Percentiles rank a stretch among this genome's conserved stretches.
phyloP scores from a whole-genome alignment of 1,139 yeast genomes.

The Suhomyces coccinellae region DNA sequence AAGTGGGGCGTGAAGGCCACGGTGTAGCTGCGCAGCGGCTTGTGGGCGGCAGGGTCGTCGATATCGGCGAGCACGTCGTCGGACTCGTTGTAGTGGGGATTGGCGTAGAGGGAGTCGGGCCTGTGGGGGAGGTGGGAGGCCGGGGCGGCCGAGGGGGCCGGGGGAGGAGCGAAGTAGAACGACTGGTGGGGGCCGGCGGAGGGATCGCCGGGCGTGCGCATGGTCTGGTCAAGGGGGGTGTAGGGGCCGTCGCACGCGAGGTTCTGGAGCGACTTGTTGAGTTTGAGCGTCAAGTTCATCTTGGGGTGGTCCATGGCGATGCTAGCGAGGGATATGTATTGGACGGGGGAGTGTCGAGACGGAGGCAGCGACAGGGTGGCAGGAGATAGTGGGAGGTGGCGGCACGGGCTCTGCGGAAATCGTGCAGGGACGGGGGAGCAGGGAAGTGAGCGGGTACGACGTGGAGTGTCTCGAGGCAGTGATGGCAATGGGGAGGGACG shows the following conservation, averaged over 20 bases:
- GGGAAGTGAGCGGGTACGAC: too few species aligned
- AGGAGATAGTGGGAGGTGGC: too few species aligned
- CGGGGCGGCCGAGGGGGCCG: not conserved
- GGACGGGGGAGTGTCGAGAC: too few species aligned
- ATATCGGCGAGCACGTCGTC: constrained; percentile 47
- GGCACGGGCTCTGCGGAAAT: too few species aligned
- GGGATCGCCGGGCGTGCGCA: constrained; percentile 43
- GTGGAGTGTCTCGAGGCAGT: too few species aligned
- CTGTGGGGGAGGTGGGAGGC: constrained; percentile 5
- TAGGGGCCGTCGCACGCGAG: constrained; percentile 34
- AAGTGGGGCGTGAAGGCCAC: constrained; percentile 38
- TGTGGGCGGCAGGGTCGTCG: constrained; percentile 32
- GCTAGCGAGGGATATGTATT: too few species aligned
- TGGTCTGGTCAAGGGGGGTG: constrained; percentile 49
- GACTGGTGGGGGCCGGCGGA: constrained; percentile 10
- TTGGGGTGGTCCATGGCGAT: constrained; percentile 27
- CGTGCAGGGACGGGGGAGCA: too few species aligned
- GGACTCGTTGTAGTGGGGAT: constrained; percentile 39
- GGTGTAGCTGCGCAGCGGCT: constrained; percentile 34
- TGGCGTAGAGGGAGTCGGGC: constrained; percentile 24
- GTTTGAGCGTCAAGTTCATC: constrained; percentile 31
- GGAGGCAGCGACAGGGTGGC: too few species aligned
- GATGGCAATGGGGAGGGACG: too few species aligned
- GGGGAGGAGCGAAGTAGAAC: constrained; percentile 11
- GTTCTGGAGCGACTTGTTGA: constrained; percentile 31